Base-by-base conservation (phyloP, 2,329 filamentous ascomycete genomes). In the Ophiostoma pallidulum region DNA sequence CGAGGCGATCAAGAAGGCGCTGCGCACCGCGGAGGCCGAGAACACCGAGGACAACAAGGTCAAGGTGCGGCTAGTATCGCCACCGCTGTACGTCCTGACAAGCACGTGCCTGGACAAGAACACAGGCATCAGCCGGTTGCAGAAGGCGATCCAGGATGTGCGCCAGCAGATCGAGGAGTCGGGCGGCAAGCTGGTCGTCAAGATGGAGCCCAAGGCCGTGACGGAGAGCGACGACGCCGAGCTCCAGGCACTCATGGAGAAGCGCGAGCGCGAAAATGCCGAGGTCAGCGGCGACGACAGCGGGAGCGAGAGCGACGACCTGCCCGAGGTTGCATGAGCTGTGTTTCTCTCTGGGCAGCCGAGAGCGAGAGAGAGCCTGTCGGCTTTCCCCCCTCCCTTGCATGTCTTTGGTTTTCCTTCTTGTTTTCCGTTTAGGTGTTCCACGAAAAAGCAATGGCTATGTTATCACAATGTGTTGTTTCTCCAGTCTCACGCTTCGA, bases 171-270 rank as follows among this genome's bases (percentile, higher is more conserved):
- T 98, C 63, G 79, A 82, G 63, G 73, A 68, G 39, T 78, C 85
- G 1, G 86, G 86, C 46, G 92, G 92, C 52, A 81, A 80, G 62
- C 84, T 91, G 62, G 77, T 83, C 37, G 84, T 96, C 59, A 95
- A 94, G 80, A 98, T 98, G 92, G 90, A 92, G 60, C 92, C 92
- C 57, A 97, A 97, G 81, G 92, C 94, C 4, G 92, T 98, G 53
- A 98, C 92, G 2, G 94, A 97, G 76, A 94, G 89, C 66, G 94
- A 98, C 61, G 92, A 98, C 62, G 92, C 91, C 22, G 90, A 96
- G 69, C 75, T 98, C 56, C 89, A 96, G 67, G 92, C 91, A 45
- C 78, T 98, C 56, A 98, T 98, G 92, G 92, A 97, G 77, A 96
- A 97, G 82, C 83, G 86, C 57, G 92, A 95, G 74, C 84, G 88